Evolutionary conservation across 2,329 filamentous ascomycete genomes (phyloP).

Genomic region (Exophiala mesophila): DNA sequence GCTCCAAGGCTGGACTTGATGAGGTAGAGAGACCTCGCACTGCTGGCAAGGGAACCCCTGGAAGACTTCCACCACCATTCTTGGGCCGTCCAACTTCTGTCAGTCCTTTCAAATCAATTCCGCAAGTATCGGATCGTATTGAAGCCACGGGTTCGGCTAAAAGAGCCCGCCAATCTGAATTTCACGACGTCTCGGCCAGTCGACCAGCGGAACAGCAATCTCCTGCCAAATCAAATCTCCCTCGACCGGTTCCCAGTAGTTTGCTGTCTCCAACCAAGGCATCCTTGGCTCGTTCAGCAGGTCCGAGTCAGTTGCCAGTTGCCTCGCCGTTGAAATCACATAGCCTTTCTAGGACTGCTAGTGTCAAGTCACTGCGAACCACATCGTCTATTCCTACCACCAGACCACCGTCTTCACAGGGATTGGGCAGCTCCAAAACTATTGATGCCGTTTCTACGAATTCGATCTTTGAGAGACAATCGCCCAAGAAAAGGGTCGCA

Average conservation of each 20-base stretch:
- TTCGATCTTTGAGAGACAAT: background rate
- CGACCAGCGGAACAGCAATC: slow-evolving; percentile 35
- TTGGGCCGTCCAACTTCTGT: slow-evolving; percentile 22
- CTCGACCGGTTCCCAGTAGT: slow-evolving; percentile 47
- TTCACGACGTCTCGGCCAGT: slow-evolving; percentile 64
- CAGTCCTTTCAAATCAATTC: slow-evolving; percentile 31
- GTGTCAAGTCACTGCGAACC: slow-evolving; percentile 52
- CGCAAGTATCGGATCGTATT: slow-evolving; percentile 28
- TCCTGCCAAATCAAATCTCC: slow-evolving; percentile 35
- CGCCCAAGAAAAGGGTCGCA: background rate
- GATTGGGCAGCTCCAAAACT: slow-evolving; percentile 1
- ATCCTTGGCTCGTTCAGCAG: slow-evolving; percentile 59
- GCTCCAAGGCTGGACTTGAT: slow-evolving; percentile 62
- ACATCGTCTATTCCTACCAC: slow-evolving; percentile 31
- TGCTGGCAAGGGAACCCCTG: slow-evolving; percentile 36
- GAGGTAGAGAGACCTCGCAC: slow-evolving; percentile 44
- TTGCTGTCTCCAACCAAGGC: slow-evolving; percentile 76
- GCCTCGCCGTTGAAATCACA: slow-evolving; percentile 46
- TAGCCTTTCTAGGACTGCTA: slow-evolving; percentile 42
- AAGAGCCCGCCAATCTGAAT: slow-evolving; percentile 61
- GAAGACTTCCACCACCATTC: slow-evolving; percentile 31
- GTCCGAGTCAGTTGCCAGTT: slow-evolving; percentile 48
- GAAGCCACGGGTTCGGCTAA: slow-evolving; percentile 52
- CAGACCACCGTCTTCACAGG: slow-evolving; percentile 28
- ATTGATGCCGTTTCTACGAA: background rate